These are phyloP conservation scores for Myxozyma vanderwaltii DNA, from an alignment of 805 yeast genomes.

Conservation along the genomic window DNA sequence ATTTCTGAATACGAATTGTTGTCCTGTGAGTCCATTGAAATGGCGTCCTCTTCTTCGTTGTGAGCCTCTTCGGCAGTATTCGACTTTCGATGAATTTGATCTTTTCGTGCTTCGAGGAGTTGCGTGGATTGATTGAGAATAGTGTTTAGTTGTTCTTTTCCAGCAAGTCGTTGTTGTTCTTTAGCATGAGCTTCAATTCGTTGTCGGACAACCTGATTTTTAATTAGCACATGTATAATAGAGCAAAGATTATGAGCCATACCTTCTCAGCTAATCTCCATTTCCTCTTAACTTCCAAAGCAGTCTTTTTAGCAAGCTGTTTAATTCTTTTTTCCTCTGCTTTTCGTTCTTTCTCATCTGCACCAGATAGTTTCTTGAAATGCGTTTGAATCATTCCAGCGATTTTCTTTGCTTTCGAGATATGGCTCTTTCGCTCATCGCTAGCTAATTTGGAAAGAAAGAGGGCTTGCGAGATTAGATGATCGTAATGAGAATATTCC, in stretches of 20 bases:
- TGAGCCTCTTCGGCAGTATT: background rate
- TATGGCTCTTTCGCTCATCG: conserved; percentile 64
- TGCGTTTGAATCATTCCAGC: conserved; percentile 83
- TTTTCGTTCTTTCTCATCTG: conserved; percentile 76
- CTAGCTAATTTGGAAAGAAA: conserved; percentile 68
- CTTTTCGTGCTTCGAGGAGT: conserved; percentile 80
- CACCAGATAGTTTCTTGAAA: conserved; percentile 83
- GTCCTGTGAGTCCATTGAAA: conserved; percentile 9
- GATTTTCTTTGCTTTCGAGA: conserved; percentile 67
- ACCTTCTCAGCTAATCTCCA: conserved; percentile 85
- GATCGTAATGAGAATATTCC: conserved; percentile 62
- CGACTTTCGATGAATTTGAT: conserved; percentile 33
- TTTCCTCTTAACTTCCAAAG: conserved; percentile 80
- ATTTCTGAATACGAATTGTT: conserved; percentile 31
- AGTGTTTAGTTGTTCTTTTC: conserved; percentile 82
- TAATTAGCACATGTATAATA: background rate
- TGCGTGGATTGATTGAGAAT: conserved; percentile 91
- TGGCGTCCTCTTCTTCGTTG: conserved; percentile 37
- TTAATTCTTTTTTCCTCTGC: conserved; percentile 72
- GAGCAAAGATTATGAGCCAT: conserved; percentile 49
- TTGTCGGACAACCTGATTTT: conserved; percentile 55
- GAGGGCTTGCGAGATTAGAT: conserved; percentile 73
- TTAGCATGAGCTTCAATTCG: conserved; percentile 65
- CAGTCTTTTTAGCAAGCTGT: conserved; percentile 76
- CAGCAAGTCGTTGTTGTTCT: conserved; percentile 74